Conservation (phyloP, 257 asterid species). For the Echites panduratus region DNA sequence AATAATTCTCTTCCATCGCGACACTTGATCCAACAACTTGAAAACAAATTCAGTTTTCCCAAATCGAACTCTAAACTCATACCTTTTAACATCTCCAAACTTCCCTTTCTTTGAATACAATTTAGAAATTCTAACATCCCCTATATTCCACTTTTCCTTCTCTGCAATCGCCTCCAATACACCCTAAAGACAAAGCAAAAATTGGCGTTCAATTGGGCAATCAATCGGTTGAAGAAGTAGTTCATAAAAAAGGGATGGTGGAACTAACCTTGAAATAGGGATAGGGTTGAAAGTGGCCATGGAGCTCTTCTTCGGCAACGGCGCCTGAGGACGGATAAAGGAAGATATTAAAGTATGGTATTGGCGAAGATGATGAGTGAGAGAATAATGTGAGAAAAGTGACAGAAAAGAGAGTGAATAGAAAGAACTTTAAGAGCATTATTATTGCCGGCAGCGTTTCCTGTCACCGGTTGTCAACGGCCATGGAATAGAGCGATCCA, state of each 20-base stretch:
- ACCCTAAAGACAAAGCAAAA: slow-evolving; percentile 25
- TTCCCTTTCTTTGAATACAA: slow-evolving; percentile 45
- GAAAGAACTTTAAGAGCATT: slow-evolving; percentile 2
- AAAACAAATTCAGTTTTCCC: slow-evolving; percentile 47
- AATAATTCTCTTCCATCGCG: slow-evolving; percentile 49
- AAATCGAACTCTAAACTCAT: slow-evolving; percentile 42
- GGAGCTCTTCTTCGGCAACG: not conserved
- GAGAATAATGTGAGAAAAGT: not conserved
- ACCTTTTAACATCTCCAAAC: slow-evolving; percentile 31
- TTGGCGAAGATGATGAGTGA: not conserved
- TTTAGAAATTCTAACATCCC: slow-evolving; percentile 49
- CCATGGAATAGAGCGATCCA: not conserved
- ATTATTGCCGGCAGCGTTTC: not conserved
- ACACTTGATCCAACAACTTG: slow-evolving; percentile 50
- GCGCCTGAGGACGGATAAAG: slow-evolving; percentile 9
- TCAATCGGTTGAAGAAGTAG: not conserved
- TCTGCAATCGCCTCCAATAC: slow-evolving; percentile 50
- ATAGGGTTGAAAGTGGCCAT: not conserved
- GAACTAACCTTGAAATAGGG: slow-evolving; percentile 13
- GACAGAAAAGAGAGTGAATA: not conserved
- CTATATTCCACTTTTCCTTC: slow-evolving; percentile 55
- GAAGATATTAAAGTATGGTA: slow-evolving; percentile 7
- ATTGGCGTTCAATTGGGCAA: not conserved
- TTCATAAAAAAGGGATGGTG: not conserved
- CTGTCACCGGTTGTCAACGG: not conserved